phyloP scores from a whole-genome alignment of 805 yeast genomes.

The Kluyveromyces lactis region DNA sequence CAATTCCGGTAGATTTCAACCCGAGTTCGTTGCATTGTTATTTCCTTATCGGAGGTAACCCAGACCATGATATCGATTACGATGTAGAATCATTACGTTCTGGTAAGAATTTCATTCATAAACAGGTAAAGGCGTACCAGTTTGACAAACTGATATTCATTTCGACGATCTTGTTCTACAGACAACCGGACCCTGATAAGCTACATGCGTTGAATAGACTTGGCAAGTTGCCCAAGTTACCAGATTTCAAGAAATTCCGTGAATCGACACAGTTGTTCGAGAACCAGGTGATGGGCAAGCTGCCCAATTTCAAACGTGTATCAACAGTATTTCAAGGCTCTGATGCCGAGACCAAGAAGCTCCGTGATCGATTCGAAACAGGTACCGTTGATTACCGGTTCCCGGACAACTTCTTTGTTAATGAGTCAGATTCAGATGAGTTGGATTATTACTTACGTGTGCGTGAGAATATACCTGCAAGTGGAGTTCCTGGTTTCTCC shows the following conservation, averaged over 20 bases:
- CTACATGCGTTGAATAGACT: not conserved
- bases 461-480: conserved; percentile 9
- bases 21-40: conserved; percentile 59
- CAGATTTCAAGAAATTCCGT: conserved; percentile 27
- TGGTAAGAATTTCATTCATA: conserved; percentile 44
- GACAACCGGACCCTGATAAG: conserved; percentile 8
- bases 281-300: conserved; percentile 11
- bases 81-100: conserved; percentile 44
- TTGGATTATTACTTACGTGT: conserved; percentile 23
- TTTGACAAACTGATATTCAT: conserved; percentile 41
- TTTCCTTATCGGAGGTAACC: conserved; percentile 49
- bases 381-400: conserved; percentile 30
- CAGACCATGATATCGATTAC: conserved; percentile 39
- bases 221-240: conserved; percentile 24
- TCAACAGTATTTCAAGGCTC: conserved; percentile 5
- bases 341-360: conserved; percentile 16
- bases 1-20: conserved; percentile 37
- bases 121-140: conserved; percentile 51
- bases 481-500: not conserved
- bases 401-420: conserved; percentile 29
- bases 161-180: conserved; percentile 42
- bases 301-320: conserved; percentile 3
- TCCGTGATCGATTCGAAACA: conserved; percentile 29
- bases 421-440: conserved; percentile 10
- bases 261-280: conserved; percentile 17